phyloP scores from a whole-genome alignment of 164 flowering plant genomes.

The Vitis vinifera region ASM3070453v1 NC_081821.1:18136501-18137000 shows the following conservation, averaged over 20 bases:
- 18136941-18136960: conserved; percentile 20
- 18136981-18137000: conserved; percentile 30
- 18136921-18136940: conserved; percentile 11
- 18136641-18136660: conserved; percentile 26
- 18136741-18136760: neutral
- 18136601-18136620: conserved; percentile 5
- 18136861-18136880: neutral
- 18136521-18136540: conserved; percentile 7
- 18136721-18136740: conserved; percentile 23
- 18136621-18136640: neutral
- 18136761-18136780: too few species aligned
- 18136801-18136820: too few species aligned
- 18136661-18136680: conserved; percentile 28
- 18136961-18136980: conserved; percentile 10
- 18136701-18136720: conserved; percentile 36
- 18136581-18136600: conserved; percentile 28
- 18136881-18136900: neutral
- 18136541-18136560: too few species aligned
- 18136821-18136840: too few species aligned
- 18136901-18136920: neutral
- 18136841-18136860: neutral
- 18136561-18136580: conserved; percentile 21
- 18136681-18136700: conserved; percentile 14
- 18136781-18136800: too few species aligned
- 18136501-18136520: conserved; percentile 27